Conservation (phyloP, 2,329 filamentous ascomycete genomes). For the Ophiostoma triangulosporum region DNA sequence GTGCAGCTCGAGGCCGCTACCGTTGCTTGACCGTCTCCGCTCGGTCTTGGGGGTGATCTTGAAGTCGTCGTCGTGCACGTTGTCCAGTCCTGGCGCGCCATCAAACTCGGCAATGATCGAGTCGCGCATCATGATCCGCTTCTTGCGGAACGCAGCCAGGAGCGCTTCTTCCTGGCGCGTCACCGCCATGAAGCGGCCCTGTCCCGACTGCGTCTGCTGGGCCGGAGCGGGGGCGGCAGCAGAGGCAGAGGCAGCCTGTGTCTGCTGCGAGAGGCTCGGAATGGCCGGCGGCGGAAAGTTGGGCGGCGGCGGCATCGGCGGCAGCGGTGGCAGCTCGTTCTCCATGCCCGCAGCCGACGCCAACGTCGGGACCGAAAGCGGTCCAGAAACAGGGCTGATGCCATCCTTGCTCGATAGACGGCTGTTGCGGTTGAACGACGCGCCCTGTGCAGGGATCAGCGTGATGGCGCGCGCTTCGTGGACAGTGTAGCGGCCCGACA, state of each 20-base stretch:
- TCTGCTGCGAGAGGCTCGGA: too few relatives aligned
- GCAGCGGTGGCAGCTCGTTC: slow-evolving; percentile 7
- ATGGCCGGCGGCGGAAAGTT: background rate
- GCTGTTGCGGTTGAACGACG: background rate
- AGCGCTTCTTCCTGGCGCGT: slow-evolving; percentile 46
- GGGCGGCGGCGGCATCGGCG: background rate
- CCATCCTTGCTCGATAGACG: background rate
- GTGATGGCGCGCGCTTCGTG: slow-evolving; percentile 28
- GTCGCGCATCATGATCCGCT: slow-evolving; percentile 42
- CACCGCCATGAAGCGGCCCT: slow-evolving; percentile 39
- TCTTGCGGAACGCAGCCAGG: slow-evolving; percentile 41
- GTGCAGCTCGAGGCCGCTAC: slow-evolving; percentile 6
- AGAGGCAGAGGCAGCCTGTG: too few relatives aligned
- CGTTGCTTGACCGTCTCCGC: slow-evolving; percentile 1
- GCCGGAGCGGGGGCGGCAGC: slow-evolving; percentile 12
- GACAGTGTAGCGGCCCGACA: slow-evolving; percentile 9
- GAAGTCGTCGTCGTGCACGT: slow-evolving; percentile 15
- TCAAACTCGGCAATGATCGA: slow-evolving; percentile 29
- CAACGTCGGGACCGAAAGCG: background rate
- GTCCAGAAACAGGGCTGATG: background rate
- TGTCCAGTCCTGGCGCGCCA: slow-evolving; percentile 14
- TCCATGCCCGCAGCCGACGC: background rate
- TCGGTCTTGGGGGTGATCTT: background rate
- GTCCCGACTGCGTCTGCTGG: slow-evolving; percentile 6
- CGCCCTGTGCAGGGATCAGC: slow-evolving; percentile 20